Percentiles rank a stretch among this genome's conserved stretches.
phyloP scores from a whole-genome alignment of 2,329 filamentous ascomycete genomes.

The Verticillium nonalfalfae region DNA sequence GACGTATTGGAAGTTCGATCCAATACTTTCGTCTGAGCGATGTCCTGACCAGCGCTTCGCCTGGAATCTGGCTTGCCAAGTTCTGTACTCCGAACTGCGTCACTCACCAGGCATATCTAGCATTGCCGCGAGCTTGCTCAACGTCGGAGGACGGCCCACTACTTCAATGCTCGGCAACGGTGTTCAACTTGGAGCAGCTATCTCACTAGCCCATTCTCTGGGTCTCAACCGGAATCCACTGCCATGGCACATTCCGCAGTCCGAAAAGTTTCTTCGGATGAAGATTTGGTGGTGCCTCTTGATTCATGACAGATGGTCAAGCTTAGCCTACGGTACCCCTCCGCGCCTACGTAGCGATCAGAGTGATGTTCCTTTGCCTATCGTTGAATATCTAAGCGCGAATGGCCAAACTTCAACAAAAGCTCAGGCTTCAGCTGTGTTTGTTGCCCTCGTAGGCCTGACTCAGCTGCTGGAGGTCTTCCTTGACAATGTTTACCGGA shows the following conservation, averaged over 20 bases:
- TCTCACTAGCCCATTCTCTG: constrained; percentile 46
- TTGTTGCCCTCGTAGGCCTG: constrained; percentile 7
- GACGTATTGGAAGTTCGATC: constrained; percentile 49
- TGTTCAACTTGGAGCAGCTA: constrained; percentile 39
- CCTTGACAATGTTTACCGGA: constrained; percentile 13
- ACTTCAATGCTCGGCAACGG: constrained; percentile 54
- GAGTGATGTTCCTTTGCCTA: constrained; percentile 41
- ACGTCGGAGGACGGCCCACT: constrained; percentile 53
- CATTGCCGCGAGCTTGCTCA: constrained; percentile 49
- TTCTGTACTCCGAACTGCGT: constrained; percentile 53
- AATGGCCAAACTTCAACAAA: constrained; percentile 3
- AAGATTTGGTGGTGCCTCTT: constrained; percentile 51
- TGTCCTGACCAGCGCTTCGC: constrained; percentile 53
- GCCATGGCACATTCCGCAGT: constrained; percentile 43
- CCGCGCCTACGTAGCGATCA: constrained; percentile 36
- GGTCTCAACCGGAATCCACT: constrained; percentile 47
- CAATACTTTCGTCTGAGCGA: constrained; percentile 33
- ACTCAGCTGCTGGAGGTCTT: constrained; percentile 9
- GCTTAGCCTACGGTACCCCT: constrained; percentile 46
- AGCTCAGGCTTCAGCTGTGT: constrained; percentile 6
- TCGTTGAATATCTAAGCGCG: constrained; percentile 24
- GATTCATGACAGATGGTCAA: constrained; percentile 49
- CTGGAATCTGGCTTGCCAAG: constrained; percentile 56
- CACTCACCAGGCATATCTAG: constrained; percentile 52
- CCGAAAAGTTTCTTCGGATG: constrained; percentile 44